phyloP scores from a whole-genome alignment of 139 green algal species.

The Yamagishiella unicocca region DNA sequence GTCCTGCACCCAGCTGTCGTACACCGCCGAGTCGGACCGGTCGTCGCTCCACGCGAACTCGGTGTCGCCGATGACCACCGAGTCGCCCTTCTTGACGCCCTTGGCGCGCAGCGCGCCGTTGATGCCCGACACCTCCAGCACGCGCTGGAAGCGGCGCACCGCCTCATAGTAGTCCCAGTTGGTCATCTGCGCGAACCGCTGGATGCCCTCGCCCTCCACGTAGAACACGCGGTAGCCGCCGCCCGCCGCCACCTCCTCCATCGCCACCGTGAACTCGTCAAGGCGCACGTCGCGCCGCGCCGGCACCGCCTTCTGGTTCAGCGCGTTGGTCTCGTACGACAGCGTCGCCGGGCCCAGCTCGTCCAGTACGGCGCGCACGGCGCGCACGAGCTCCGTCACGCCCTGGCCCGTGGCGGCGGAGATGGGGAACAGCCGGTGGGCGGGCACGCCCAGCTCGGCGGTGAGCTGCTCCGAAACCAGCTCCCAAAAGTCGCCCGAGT shows the following conservation, averaged over 20 bases:
- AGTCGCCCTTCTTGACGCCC: constrained; percentile 81
- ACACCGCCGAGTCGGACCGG: constrained; percentile 73
- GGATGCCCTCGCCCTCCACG: constrained; percentile 79
- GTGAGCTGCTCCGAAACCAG: constrained; percentile 53
- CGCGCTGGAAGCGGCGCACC: constrained; percentile 72
- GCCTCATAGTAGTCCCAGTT: constrained; percentile 97
- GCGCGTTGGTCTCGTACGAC: constrained; percentile 66
- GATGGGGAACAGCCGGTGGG: constrained; percentile 68
- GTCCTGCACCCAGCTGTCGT: constrained; percentile 78
- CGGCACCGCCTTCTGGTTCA: constrained; percentile 70
- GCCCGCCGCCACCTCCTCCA: constrained; percentile 21
- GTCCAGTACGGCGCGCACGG: constrained; percentile 74
- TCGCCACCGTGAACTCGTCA: constrained; percentile 83
- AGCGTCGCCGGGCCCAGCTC: constrained; percentile 55
- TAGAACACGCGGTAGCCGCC: constrained; percentile 55
- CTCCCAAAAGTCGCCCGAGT: constrained; percentile 85
- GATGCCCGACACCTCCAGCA: constrained; percentile 77
- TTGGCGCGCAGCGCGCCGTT: constrained; percentile 68
- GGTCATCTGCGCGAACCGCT: constrained; percentile 93
- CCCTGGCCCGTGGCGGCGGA: constrained; percentile 73
- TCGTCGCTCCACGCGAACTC: constrained; percentile 85
- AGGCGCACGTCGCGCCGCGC: constrained; percentile 61
- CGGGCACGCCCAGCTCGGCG: constrained; percentile 37
- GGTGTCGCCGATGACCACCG: constrained; percentile 80
- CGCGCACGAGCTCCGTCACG: constrained; percentile 72